phyloP scores from a whole-genome alignment of 306 rosid species.

The Corylus americana region DNA sequence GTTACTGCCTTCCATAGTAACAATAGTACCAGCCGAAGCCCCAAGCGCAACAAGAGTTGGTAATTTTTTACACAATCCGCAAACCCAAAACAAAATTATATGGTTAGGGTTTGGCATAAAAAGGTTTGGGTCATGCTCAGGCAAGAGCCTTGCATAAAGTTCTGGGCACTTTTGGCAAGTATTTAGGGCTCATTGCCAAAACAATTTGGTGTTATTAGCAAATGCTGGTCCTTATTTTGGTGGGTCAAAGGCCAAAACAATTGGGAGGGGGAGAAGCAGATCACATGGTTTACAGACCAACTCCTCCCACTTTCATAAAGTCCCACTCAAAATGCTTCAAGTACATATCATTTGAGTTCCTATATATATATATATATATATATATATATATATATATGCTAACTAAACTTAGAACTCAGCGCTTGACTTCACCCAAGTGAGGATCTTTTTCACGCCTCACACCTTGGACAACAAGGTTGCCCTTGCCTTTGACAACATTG shows the following conservation, averaged over 20 bases:
- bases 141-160: too few species aligned
- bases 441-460: not conserved
- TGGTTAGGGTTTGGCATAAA: too few species aligned
- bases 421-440: not conserved
- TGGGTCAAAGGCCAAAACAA: not conserved
- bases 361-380: too few species aligned
- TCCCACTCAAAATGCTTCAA: not conserved
- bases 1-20: not conserved
- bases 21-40: not conserved
- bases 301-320: not conserved
- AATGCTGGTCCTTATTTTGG: too few species aligned
- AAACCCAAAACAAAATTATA: too few species aligned
- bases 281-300: not conserved
- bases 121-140: too few species aligned
- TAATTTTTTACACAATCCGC: too few species aligned
- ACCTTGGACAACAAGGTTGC: not conserved
- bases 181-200: too few species aligned
- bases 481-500: not conserved
- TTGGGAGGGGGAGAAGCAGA: not conserved
- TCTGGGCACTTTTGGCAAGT: too few species aligned
- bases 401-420: too few species aligned
- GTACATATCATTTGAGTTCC: not conserved
- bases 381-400: too few species aligned
- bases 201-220: too few species aligned
- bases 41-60: not conserved